Base-by-base conservation (phyloP, 1,139 yeast species). In the Hyphopichia fennica region DNA sequence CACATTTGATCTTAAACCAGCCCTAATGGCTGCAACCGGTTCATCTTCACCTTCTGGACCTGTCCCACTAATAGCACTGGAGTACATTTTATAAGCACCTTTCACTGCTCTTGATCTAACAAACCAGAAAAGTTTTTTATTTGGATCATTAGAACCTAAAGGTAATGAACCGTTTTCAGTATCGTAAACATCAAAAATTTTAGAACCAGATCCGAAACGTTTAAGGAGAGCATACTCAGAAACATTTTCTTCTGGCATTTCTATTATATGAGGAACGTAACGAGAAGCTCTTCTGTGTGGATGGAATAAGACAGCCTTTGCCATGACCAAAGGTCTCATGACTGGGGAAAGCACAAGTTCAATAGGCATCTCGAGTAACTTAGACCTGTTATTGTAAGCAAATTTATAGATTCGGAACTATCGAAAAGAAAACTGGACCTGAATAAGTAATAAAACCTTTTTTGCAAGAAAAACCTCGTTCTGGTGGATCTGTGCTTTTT, bases 91-190 rank as follows among this genome's bases (percentile, higher is more conserved):
- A 59, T 80, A 80, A 2, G 83, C 82, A 37, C 86, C 84, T 57
- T 80, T 80, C 36, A 81, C 84, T 4, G 84, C 84, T 47, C 85
- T 66, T 9, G 84, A 79, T 47, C 85, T 68, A 14, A 69, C 68
- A 62, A 79, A 76, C 72, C 79, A 74, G 51, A 74, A 79, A 13
- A 79, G 52, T 25, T 75, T 60, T 36, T 75, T 63, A 6, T 57
- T 56, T 13, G 72, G 69, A 38, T 72, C 65, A 6, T 60, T 53
- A 5, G 75, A 64, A 2, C 77, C 77, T 41, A 61, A 46, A 4
- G 67, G 63, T 4, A 57, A 52, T 29, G 67, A 62, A 2, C 67
- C 66, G 16, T 62, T 53, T 10, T 76, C 67, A 25, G 67, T 60
- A 46, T 77, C 81, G 51, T 64, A 79, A 11, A 81, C 86, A 48